phyloP scores from a whole-genome alignment of 1,139 yeast species.

The Suhomyces panamericanus region DNA sequence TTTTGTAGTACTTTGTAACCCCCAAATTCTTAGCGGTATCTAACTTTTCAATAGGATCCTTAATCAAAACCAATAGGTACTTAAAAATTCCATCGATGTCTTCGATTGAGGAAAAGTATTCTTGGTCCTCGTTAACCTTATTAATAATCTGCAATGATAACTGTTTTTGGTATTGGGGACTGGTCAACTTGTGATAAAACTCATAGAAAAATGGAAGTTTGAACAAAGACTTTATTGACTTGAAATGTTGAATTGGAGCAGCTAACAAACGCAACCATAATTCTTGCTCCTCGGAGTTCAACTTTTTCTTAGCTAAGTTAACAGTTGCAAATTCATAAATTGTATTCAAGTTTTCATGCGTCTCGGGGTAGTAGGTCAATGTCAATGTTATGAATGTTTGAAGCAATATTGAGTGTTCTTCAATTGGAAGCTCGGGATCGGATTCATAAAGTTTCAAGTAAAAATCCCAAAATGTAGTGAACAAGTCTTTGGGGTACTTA shows the following conservation, averaged over 20 bases:
- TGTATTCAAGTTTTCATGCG: constrained; percentile 59
- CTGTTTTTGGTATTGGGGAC: constrained; percentile 34
- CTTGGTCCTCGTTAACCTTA: constrained; percentile 23
- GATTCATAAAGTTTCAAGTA: constrained; percentile 52
- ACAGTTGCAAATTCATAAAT: constrained; percentile 61
- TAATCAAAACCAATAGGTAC: constrained; percentile 40
- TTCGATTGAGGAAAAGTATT: constrained; percentile 25
- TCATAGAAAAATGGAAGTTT: constrained; percentile 42
- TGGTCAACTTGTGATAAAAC: constrained; percentile 40
- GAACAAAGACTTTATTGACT: constrained; percentile 30
- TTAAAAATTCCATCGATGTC: constrained; percentile 49
- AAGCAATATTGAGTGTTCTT: constrained; percentile 65
- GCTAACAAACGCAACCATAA: constrained; percentile 56
- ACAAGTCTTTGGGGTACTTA: constrained; percentile 31
- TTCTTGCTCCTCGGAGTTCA: constrained; percentile 30
- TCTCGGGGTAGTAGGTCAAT: constrained; percentile 65
- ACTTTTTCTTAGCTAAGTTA: constrained; percentile 16
- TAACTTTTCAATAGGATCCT: constrained; percentile 27
- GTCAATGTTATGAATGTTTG: constrained; percentile 66
- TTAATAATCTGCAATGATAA: constrained; percentile 46
- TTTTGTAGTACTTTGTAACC: constrained; percentile 32
- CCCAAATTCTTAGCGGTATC: constrained; percentile 43
- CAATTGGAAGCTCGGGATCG: constrained; percentile 64
- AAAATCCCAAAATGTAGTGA: constrained; percentile 66
- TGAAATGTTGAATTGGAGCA: constrained; percentile 53